A percentile compares a stretch with the other conserved stretches of the same genome.
Conservation (phyloP, 176 grass and related monocot species). For the Phoenix roebelenii region DNA sequence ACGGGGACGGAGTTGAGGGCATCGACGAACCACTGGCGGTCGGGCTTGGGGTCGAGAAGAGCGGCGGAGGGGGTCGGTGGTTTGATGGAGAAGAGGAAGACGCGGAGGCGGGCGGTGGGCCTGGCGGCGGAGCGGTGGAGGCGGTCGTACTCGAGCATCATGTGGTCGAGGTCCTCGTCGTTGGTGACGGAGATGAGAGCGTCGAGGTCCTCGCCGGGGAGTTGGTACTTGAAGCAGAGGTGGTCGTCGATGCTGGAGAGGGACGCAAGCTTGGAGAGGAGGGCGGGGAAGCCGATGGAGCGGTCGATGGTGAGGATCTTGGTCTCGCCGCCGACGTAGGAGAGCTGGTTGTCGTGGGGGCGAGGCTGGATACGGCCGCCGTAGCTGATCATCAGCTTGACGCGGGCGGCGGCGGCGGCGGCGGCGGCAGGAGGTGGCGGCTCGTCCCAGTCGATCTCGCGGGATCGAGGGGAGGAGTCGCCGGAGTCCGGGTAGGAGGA, state of each 20-base stretch:
- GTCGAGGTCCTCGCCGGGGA: slow-evolving; percentile 97
- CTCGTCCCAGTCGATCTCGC: slow-evolving; percentile 21
- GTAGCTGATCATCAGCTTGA: slow-evolving; percentile 91
- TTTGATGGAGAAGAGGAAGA: slow-evolving; percentile 80
- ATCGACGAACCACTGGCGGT: slow-evolving; percentile 76
- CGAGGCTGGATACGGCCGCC: slow-evolving; percentile 87
- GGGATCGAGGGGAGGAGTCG: slow-evolving; percentile 53
- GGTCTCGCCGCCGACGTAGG: slow-evolving; percentile 89
- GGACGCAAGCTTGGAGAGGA: slow-evolving; percentile 43
- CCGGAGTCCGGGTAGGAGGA: slow-evolving; percentile 48
- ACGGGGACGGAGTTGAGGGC: slow-evolving; percentile 44
- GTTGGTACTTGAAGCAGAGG: slow-evolving; percentile 92
- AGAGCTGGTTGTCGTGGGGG: slow-evolving; percentile 70
- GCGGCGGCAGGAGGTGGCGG: neutral
- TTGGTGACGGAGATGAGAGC: slow-evolving; percentile 90
- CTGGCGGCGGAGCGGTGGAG: slow-evolving; percentile 36
- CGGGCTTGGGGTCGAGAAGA: slow-evolving; percentile 43
- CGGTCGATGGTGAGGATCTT: slow-evolving; percentile 90
- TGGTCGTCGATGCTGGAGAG: slow-evolving; percentile 19
- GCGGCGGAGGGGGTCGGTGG: slow-evolving; percentile 28
- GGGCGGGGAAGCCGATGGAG: slow-evolving; percentile 47
- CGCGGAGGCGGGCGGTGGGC: slow-evolving; percentile 45
- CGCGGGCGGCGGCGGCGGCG: slow-evolving; percentile 19
- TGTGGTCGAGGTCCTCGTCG: slow-evolving; percentile 91
- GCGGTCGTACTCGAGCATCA: slow-evolving; percentile 87